These are phyloP conservation scores for Posidonia oceanica DNA, from an alignment of 116 monocot species.

Conservation along the genomic window DNA sequence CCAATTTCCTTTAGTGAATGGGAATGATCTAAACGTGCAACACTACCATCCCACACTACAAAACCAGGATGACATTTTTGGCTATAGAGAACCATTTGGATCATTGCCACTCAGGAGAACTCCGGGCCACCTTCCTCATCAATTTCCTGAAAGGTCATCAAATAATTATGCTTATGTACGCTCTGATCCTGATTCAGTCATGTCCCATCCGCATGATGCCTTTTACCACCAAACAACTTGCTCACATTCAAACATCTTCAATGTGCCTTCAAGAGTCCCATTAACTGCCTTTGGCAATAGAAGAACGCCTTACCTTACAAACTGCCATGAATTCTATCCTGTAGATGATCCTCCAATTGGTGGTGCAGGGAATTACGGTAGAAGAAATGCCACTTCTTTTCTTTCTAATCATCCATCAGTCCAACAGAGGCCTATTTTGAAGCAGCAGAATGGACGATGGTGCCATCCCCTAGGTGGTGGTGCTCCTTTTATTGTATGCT, in stretches of 20 bases:
- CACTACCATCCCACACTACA: conserved; percentile 26
- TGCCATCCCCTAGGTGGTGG: conserved; percentile 66
- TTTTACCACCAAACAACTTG: conserved; percentile 50
- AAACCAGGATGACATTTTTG: conserved; percentile 30
- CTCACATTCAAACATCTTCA: conserved; percentile 50
- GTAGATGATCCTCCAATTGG: conserved; percentile 16
- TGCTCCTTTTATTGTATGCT: conserved; percentile 77
- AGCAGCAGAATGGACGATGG: conserved; percentile 25
- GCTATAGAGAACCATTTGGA: conserved; percentile 21
- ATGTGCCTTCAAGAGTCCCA: conserved; percentile 18
- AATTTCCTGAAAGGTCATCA: conserved; percentile 19
- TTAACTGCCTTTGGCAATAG: conserved; percentile 18
- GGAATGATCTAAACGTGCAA: conserved; percentile 16
- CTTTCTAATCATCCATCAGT: conserved; percentile 17
- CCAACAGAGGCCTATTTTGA: conserved; percentile 17
- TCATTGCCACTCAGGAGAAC: conserved; percentile 15
- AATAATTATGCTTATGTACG: conserved; percentile 33
- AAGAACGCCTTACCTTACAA: conserved; percentile 27
- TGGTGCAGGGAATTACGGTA: conserved; percentile 17
- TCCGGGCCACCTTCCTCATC: conserved; percentile 22
- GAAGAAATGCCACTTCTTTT: conserved; percentile 19
- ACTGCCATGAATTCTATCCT: conserved; percentile 30
- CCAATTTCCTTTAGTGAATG: conserved; percentile 19
- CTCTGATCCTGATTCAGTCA: conserved; percentile 28
- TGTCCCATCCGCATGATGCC: conserved; percentile 38